phyloP scores from a whole-genome alignment of 495 filamentous ascomycete genomes.

The Penicillium flavigenum region DNA sequence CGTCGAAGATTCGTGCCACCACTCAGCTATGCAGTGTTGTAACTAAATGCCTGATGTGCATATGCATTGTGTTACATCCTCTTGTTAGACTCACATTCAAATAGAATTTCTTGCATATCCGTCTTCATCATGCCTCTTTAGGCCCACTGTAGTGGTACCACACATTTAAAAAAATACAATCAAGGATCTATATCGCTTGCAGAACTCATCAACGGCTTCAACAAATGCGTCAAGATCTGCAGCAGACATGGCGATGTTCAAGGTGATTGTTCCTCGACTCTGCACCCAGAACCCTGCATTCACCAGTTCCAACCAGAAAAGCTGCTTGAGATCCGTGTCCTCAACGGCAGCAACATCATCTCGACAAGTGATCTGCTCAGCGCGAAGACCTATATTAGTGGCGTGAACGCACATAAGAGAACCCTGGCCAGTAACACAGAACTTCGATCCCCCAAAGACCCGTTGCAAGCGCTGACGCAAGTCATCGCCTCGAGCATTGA shows the following conservation, averaged over 20 bases:
- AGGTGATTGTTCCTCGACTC: slow-evolving; percentile 5
- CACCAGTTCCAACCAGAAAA: slow-evolving; percentile 12
- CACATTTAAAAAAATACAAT: background rate
- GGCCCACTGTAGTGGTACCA: background rate
- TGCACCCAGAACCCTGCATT: slow-evolving; percentile 16
- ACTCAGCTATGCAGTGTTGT: background rate
- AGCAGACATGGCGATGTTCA: slow-evolving; percentile 5
- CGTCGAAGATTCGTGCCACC: background rate
- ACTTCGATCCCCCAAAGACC: background rate
- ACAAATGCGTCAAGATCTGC: slow-evolving; percentile 1
- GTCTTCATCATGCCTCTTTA: background rate
- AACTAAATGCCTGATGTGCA: background rate
- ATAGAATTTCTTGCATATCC: background rate
- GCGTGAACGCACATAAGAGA: slow-evolving; percentile 6
- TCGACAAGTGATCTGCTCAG: slow-evolving; percentile 1
- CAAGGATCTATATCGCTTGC: background rate
- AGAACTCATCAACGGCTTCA: background rate
- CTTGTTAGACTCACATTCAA: background rate
- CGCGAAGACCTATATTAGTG: background rate
- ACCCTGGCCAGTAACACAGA: slow-evolving; percentile 2
- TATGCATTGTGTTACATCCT: background rate
- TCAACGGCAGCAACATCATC: slow-evolving; percentile 4
- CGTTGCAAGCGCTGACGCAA: slow-evolving; percentile 2
- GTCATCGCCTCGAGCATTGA: slow-evolving; percentile 1
- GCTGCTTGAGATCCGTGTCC: slow-evolving; percentile 6